Percentiles rank a stretch among this genome's conserved stretches.
Conservation (phyloP, 2,329 filamentous ascomycete genomes). For the Neofusicoccum ribis region DNA sequence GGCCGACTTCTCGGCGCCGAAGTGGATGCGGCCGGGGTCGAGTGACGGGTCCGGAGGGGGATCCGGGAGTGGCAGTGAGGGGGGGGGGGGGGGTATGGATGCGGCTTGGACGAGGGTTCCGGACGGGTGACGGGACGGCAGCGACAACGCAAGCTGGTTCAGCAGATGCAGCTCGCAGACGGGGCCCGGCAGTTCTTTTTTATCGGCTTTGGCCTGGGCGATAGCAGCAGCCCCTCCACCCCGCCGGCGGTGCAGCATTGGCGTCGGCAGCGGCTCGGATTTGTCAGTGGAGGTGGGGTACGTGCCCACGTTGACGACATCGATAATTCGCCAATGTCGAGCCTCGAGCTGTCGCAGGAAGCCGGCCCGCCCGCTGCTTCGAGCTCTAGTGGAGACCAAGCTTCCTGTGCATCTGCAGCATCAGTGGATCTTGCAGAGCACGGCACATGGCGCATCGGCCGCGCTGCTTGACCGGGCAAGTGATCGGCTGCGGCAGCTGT, state of each 20-base stretch:
- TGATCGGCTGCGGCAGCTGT: neutral
- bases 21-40: slow-evolving; percentile 64
- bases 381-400: neutral
- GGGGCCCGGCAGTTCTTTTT: neutral
- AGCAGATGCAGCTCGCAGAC: neutral
- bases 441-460: neutral
- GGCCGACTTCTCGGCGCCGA: slow-evolving; percentile 64
- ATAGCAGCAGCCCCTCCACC: neutral
- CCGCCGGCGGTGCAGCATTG: neutral
- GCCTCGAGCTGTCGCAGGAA: neutral
- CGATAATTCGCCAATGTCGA: neutral
- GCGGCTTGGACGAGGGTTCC: neutral
- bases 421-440: neutral
- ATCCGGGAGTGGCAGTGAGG: neutral
- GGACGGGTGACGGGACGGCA: neutral
- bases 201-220: neutral
- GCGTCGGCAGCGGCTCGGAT: slow-evolving; percentile 4
- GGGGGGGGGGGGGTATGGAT: neutral
- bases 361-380: neutral
- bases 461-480: neutral
- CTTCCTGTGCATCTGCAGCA: neutral
- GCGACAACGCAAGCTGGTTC: neutral
- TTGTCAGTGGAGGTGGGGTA: neutral
- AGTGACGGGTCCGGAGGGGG: slow-evolving; percentile 20
- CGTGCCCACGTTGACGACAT: slow-evolving; percentile 11